These are phyloP conservation scores for Mycena polygramma DNA, from an alignment of 768 basidiomycete genomes.

Conservation along the genomic window DNA sequence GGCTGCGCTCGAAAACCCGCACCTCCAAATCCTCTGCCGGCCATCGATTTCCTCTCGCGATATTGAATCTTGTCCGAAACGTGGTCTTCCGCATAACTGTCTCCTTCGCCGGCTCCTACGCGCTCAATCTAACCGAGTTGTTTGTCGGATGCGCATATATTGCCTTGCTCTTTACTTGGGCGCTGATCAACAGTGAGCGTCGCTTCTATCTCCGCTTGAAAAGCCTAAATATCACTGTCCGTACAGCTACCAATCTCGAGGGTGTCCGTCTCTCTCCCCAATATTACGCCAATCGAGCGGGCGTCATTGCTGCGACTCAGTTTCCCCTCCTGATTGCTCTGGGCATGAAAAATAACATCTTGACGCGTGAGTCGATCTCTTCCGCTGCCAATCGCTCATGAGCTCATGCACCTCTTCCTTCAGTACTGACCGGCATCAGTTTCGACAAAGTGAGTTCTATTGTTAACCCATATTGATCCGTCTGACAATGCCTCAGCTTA, in stretches of 20 bases:
- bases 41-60: constrained; percentile 48
- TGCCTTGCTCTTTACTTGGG: constrained; percentile 51
- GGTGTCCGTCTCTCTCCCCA: constrained; percentile 51
- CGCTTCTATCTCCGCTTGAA: constrained; percentile 1
- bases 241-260: constrained; percentile 48
- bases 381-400: no score
- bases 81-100: constrained; percentile 54
- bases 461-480: background rate
- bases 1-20: constrained; percentile 35
- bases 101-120: constrained; percentile 51
- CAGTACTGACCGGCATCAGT: constrained; percentile 67
- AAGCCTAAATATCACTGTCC: constrained; percentile 2
- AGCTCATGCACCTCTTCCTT: background rate
- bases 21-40: constrained; percentile 15
- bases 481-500: constrained; percentile 49
- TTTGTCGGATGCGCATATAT: constrained; percentile 53
- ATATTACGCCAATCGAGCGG: constrained; percentile 58
- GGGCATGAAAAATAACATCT: constrained; percentile 72
- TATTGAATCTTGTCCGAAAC: constrained; percentile 50
- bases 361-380: constrained; percentile 49
- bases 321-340: constrained; percentile 69
- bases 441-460: constrained; percentile 52
- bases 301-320: constrained; percentile 60
- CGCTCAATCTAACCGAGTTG: constrained; percentile 57
- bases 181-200: constrained; percentile 53